phyloP scores from a whole-genome alignment of 805 yeast species.

The Ogataea kodamae region DNA sequence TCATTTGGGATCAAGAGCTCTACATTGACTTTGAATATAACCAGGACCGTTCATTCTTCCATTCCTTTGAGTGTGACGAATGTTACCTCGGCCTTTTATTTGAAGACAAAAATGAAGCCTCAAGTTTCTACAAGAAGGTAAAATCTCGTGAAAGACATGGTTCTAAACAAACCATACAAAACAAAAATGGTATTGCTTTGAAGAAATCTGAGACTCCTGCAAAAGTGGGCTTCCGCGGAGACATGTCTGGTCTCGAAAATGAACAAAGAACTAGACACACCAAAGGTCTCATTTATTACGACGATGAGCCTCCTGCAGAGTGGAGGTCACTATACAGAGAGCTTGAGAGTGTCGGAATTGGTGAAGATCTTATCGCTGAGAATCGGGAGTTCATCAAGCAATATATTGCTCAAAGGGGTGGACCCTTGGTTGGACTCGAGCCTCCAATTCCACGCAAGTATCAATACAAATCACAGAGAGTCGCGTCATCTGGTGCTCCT shows the following conservation, averaged over 20 bases:
- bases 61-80: conserved; percentile 89
- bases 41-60: conserved; percentile 94
- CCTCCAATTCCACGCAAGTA: conserved; percentile 75
- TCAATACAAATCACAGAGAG: conserved; percentile 30
- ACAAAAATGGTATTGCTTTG: conserved; percentile 83
- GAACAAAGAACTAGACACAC: conserved; percentile 55
- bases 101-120: conserved; percentile 85
- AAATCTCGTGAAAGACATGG: conserved; percentile 75
- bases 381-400: conserved; percentile 79
- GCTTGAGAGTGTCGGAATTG: conserved; percentile 71
- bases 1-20: conserved; percentile 95
- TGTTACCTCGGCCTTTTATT: conserved; percentile 83
- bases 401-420: conserved; percentile 69
- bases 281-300: conserved; percentile 65
- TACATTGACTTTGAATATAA: conserved; percentile 84
- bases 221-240: conserved; percentile 66
- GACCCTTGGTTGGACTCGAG: conserved; percentile 77
- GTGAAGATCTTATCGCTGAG: conserved; percentile 87
- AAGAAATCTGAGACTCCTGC: conserved; percentile 44
- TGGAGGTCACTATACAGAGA: conserved; percentile 76
- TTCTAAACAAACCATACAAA: conserved; percentile 78
- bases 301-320: conserved; percentile 77
- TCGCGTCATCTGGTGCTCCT: conserved; percentile 1
- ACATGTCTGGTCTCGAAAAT: conserved; percentile 33
- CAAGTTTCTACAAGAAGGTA: conserved; percentile 79